Evolutionary conservation across 2,329 filamentous ascomycete species (phyloP), one percentile per base, ranked within the genome.

Genomic region (Drechslerella stenobrocha): DNA sequence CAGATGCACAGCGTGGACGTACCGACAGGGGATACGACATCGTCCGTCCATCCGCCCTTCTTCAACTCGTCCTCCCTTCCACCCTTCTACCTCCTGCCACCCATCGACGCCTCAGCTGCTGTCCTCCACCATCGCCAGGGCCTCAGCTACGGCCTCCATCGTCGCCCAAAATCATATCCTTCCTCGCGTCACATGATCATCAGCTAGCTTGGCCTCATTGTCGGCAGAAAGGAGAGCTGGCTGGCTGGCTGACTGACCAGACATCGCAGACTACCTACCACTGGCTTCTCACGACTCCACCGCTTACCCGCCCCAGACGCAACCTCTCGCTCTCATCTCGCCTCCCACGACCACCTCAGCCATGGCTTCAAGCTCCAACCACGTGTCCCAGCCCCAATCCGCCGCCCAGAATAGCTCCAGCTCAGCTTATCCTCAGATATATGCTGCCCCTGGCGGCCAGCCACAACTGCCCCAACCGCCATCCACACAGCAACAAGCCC

Each of bases 281-380:
- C 15, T 15, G 11, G 18, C 13, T 18, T n/a, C 37, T 20, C 46
- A 32, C 22, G 26, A 26, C 30, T 30, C 20, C 13, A 57, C 48
- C 40, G 28, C 42, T 28, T 37, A 35, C 48, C 24, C 24, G 48
- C 34, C 18, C 50, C 46, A 35, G 46, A 46, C 23, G 52, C 45
- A 30, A 30, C n/a, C 51, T 59, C 34, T 46, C 35, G 32, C 24
- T 18, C 42, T n/a, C 52, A 37, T 46, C 42, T 32, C 45, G 35
- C 42, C 64, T 48, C 45, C 40, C 30, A 45, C 48, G 50, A 20
- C 52, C 63, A 51, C 52, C 15, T 5, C 59, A 47, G 51, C 60
- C 52, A 66, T 66, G 61, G 61, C 61, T 53, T 66, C 61, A 46
- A 66, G 65, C 65, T 63, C 64, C 47, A 61, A 69, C 32, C 48